Conservation (phyloP, 2,329 filamentous ascomycete species). For the Chrysoporthe cubensis region DNA sequence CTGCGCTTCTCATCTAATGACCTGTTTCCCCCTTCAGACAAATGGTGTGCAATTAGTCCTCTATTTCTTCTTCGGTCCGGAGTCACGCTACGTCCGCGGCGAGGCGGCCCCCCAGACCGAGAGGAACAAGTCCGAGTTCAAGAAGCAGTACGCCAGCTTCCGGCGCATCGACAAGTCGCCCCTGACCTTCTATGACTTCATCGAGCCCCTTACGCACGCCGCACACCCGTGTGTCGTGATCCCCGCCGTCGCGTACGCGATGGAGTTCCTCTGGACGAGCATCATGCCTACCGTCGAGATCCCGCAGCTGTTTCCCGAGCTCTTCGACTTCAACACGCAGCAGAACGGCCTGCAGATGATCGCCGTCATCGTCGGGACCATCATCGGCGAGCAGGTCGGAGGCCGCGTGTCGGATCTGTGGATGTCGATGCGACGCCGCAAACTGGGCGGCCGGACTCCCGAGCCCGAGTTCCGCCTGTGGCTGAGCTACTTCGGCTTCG, state of each 20-base stretch:
- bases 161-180: conserved; percentile 57
- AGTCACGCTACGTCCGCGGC: conserved; percentile 57
- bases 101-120: conserved; percentile 29
- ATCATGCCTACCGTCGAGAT: conserved; percentile 62
- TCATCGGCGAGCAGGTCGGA: conserved; percentile 62
- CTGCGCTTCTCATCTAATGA: background rate
- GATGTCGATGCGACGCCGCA: conserved; percentile 46
- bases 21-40: conserved; percentile 40
- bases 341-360: conserved; percentile 63
- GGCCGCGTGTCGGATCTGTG: conserved; percentile 57
- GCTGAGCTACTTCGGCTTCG: conserved; percentile 58
- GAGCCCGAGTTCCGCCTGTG: conserved; percentile 59
- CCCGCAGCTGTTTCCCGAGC: conserved; percentile 58
- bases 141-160: conserved; percentile 48
- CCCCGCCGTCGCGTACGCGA: conserved; percentile 56
- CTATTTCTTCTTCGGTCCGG: conserved; percentile 58
- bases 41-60: conserved; percentile 60
- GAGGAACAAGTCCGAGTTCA: conserved; percentile 45
- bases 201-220: conserved; percentile 50
- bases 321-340: conserved; percentile 60
- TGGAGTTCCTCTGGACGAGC: conserved; percentile 59
- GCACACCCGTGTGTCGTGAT: conserved; percentile 52
- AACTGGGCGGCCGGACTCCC: conserved; percentile 37
- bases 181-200: conserved; percentile 52
- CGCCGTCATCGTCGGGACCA: conserved; percentile 58